Percentiles rank a stretch among this genome's conserved stretches.
These are phyloP conservation scores for Pelargonium myrrhifolium DNA, from an alignment of 441 rosid species.

Conservation along the genomic window DNA sequence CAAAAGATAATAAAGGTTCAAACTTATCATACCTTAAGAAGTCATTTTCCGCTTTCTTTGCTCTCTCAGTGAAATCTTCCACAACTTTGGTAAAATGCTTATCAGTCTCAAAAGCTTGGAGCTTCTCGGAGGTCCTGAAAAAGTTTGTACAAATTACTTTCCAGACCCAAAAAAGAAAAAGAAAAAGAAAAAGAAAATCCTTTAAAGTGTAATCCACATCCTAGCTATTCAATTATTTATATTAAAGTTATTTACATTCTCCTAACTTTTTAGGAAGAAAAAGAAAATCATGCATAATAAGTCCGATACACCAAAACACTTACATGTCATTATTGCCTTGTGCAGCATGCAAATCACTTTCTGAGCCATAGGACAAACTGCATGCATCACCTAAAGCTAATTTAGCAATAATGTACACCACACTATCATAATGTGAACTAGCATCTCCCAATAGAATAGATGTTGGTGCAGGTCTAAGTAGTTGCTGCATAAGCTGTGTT, in stretches of 20 bases:
- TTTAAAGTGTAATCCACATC: not conserved
- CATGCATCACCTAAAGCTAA: slow-evolving; percentile 60
- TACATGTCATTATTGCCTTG: slow-evolving; percentile 30
- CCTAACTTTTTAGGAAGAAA: not conserved
- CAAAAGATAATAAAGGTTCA: not conserved
- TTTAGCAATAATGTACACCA: slow-evolving; percentile 45
- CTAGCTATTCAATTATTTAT: not conserved
- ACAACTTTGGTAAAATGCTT: slow-evolving; percentile 35
- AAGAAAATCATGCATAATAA: not conserved
- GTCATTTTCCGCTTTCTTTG: slow-evolving; percentile 50
- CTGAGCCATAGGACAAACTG: slow-evolving; percentile 25
- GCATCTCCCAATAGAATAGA: slow-evolving; percentile 42
- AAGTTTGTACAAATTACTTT: slow-evolving; percentile 4
- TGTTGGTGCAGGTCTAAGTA: slow-evolving; percentile 44
- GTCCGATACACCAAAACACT: slow-evolving; percentile 9
- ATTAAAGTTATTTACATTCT: not conserved
- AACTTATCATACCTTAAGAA: slow-evolving; percentile 37
- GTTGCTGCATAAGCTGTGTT: slow-evolving; percentile 72
- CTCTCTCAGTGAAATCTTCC: slow-evolving; percentile 50
- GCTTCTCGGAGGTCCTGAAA: slow-evolving; percentile 38
- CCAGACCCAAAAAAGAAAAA: not conserved
- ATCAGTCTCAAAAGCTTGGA: slow-evolving; percentile 29
- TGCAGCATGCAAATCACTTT: slow-evolving; percentile 21
- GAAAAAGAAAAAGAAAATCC: no score
- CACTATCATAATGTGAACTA: slow-evolving; percentile 40